phyloP scores from a whole-genome alignment of 169 alveolate genomes.

The Plasmodium gaboni region DNA sequence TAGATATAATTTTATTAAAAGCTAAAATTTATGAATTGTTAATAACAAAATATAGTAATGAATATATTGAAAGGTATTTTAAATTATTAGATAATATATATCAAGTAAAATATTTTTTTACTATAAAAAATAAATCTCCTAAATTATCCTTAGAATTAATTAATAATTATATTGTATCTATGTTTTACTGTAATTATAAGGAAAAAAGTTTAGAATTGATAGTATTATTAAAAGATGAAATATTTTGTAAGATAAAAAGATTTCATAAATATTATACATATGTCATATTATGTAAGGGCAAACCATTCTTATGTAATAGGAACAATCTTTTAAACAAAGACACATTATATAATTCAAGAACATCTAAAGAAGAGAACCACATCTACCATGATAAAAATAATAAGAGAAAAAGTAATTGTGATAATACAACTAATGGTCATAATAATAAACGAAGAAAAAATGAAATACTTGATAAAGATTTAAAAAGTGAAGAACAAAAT shows the following conservation, averaged over 20 bases:
- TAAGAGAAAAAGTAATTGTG: neutral
- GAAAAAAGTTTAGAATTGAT: conserved; percentile 32
- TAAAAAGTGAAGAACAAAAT: neutral
- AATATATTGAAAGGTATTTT: conserved; percentile 17
- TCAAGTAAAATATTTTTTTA: conserved; percentile 21
- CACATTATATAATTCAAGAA: neutral
- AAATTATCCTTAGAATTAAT: conserved; percentile 54
- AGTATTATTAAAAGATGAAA: conserved; percentile 34
- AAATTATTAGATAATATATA: conserved; percentile 8
- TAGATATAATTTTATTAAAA: conserved; percentile 43
- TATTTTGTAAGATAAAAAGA: conserved; percentile 42
- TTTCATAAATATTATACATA: conserved; percentile 14
- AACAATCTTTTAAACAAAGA: neutral
- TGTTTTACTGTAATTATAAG: conserved; percentile 30
- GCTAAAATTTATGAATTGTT: conserved; percentile 64
- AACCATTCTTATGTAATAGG: no score
- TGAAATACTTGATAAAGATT: neutral
- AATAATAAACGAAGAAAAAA: conserved; percentile 15
- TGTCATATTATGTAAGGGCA: neutral
- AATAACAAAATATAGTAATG: conserved; percentile 56
- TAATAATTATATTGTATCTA: conserved; percentile 58
- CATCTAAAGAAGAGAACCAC: neutral
- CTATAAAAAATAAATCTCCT: conserved; percentile 6
- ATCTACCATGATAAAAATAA: neutral
- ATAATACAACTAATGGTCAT: neutral